Conservation (phyloP, 495 filamentous ascomycete genomes). For the Clohesyomyces aquaticus region DNA sequence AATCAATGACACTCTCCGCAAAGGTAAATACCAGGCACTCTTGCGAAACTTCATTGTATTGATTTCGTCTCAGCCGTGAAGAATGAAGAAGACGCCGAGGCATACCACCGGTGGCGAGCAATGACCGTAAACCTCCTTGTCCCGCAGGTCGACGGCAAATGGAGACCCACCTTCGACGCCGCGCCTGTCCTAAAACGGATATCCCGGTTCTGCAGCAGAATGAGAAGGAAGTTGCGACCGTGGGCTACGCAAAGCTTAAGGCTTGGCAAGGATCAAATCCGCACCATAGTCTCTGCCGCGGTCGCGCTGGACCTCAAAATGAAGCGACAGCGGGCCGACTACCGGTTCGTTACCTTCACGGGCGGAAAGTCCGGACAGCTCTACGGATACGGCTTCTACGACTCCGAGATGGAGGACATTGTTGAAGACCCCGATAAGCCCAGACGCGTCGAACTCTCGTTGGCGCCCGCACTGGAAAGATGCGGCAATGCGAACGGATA, state of each 20-base stretch:
- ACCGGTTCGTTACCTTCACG: slow-evolving; percentile 38
- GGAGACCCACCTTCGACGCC: slow-evolving; percentile 37
- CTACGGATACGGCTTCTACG: slow-evolving; percentile 35
- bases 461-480: slow-evolving; percentile 37
- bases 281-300: slow-evolving; percentile 39
- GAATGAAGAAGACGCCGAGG: slow-evolving; percentile 35
- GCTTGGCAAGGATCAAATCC: slow-evolving; percentile 30
- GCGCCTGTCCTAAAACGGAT: slow-evolving; percentile 35
- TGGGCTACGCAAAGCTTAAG: slow-evolving; percentile 31
- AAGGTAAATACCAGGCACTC: slow-evolving; percentile 30
- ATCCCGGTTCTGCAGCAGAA: slow-evolving; percentile 22
- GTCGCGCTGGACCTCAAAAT: slow-evolving; percentile 40
- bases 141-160: slow-evolving; percentile 39
- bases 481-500: slow-evolving; percentile 41
- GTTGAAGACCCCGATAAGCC: slow-evolving; percentile 26
- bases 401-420: slow-evolving; percentile 39
- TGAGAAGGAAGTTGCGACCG: slow-evolving; percentile 34
- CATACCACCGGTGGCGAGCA: slow-evolving; percentile 36
- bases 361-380: slow-evolving; percentile 27
- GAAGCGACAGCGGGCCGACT: slow-evolving; percentile 38
- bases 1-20: slow-evolving; percentile 36
- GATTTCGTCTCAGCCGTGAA: slow-evolving; percentile 28
- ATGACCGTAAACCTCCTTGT: slow-evolving; percentile 38
- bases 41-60: too few species aligned
- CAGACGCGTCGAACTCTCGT: slow-evolving; percentile 22